These are phyloP conservation scores for Ophiostoma novo-ulmi DNA, from an alignment of 2,329 filamentous ascomycete species.

Conservation along the genomic window DNA sequence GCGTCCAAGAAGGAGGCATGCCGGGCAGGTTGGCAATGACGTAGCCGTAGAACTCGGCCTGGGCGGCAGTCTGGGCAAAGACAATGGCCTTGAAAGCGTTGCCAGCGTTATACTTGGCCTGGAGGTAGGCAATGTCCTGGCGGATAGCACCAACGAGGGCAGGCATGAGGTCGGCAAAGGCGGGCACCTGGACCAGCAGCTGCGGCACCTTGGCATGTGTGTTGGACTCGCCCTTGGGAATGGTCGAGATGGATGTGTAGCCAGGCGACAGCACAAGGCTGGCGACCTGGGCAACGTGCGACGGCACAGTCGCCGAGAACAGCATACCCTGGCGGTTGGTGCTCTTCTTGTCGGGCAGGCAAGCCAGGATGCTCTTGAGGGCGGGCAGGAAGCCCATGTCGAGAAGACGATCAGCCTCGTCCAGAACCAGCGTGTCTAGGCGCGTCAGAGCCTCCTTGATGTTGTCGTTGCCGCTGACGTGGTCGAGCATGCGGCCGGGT, in stretches of 20 bases:
- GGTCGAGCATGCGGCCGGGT: conserved; percentile 72
- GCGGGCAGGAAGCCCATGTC: conserved; percentile 81
- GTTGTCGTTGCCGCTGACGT: conserved; percentile 67
- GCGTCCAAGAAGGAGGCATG: conserved; percentile 41
- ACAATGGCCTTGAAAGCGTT: conserved; percentile 75
- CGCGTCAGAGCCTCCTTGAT: conserved; percentile 60
- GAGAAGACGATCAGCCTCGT: conserved; percentile 75
- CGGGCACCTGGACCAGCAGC: conserved; percentile 61
- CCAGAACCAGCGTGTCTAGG: conserved; percentile 74
- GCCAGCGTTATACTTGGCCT: conserved; percentile 26
- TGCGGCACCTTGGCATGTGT: conserved; percentile 76
- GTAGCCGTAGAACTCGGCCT: conserved; percentile 48
- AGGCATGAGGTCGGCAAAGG: conserved; percentile 61
- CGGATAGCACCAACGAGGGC: conserved; percentile 54
- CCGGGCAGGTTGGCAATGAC: conserved; percentile 40
- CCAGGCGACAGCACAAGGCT: conserved; percentile 59
- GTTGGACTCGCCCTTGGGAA: conserved; percentile 66
- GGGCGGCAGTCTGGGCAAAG: conserved; percentile 62
- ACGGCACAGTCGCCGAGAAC: conserved; percentile 78
- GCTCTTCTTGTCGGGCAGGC: conserved; percentile 57
- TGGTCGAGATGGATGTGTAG: conserved; percentile 79
- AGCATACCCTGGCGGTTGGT: conserved; percentile 67
- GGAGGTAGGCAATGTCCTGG: conserved; percentile 34
- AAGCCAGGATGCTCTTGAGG: conserved; percentile 68
- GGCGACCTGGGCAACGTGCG: conserved; percentile 72